A percentile compares a stretch with the other conserved stretches of the same genome.
These are phyloP conservation scores for Cyberlindnera japonica DNA, from an alignment of 805 yeast species.

Conservation along the genomic window DNA sequence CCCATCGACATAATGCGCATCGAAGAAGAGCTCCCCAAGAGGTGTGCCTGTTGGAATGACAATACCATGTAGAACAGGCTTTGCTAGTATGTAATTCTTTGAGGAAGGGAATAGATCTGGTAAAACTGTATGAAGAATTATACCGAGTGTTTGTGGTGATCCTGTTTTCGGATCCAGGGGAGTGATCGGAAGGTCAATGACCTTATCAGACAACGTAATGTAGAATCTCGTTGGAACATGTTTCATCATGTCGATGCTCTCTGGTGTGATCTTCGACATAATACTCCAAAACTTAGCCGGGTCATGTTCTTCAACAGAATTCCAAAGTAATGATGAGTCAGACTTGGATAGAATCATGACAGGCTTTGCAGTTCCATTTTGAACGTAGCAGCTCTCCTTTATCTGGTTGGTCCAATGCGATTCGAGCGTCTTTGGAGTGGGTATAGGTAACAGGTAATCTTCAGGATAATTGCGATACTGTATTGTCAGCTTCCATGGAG, in stretches of 20 bases:
- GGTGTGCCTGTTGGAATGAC: slow-evolving; percentile 42
- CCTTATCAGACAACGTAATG: slow-evolving; percentile 36
- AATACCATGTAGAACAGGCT: slow-evolving; percentile 56
- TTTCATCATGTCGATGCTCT: slow-evolving; percentile 23
- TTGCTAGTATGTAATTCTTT: slow-evolving; percentile 33
- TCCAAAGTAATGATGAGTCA: slow-evolving; percentile 58
- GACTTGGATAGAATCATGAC: slow-evolving; percentile 73
- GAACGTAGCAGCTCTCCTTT: slow-evolving; percentile 75
- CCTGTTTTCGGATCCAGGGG: slow-evolving; percentile 8
- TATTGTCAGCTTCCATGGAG: slow-evolving; percentile 45
- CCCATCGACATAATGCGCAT: slow-evolving; percentile 56
- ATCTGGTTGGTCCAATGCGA: slow-evolving; percentile 70
- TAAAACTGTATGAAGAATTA: slow-evolving; percentile 35
- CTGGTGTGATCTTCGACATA: slow-evolving; percentile 23
- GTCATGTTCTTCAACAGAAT: slow-evolving; percentile 39
- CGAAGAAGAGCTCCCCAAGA: slow-evolving; percentile 41
- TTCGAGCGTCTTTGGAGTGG: slow-evolving; percentile 32
- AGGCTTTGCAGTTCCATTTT: slow-evolving; percentile 73
- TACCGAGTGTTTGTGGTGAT: slow-evolving; percentile 31
- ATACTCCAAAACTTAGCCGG: slow-evolving; percentile 23
- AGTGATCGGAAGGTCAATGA: slow-evolving; percentile 33
- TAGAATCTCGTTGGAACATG: slow-evolving; percentile 49
- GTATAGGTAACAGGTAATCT: slow-evolving; percentile 39
- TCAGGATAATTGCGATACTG: slow-evolving; percentile 42
- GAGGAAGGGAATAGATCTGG: slow-evolving; percentile 46